phyloP scores from a whole-genome alignment of 352 stramenopile genomes.

The Phytophthora agathidicida region DNA sequence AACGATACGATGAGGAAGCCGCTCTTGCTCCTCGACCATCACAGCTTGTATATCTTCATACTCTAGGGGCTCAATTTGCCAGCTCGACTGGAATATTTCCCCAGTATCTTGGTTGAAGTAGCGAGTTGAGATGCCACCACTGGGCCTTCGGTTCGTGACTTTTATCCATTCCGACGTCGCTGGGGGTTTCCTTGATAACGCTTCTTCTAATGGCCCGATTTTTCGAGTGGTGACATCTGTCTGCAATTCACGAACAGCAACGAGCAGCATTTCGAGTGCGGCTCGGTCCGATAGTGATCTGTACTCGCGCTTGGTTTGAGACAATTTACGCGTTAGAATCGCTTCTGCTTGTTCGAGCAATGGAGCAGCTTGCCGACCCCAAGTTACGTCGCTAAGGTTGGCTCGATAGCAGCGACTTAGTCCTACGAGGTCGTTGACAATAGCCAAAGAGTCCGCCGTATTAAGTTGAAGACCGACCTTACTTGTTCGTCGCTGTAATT shows the following conservation, averaged over 20 bases:
- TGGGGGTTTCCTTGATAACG: slow-evolving; percentile 38
- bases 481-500: slow-evolving; percentile 24
- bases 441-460: slow-evolving; percentile 12
- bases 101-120: slow-evolving; percentile 80
- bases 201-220: slow-evolving; percentile 31
- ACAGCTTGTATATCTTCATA: slow-evolving; percentile 50
- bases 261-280: slow-evolving; percentile 25
- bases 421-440: slow-evolving; percentile 38
- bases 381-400: slow-evolving; percentile 26
- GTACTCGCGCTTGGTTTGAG: slow-evolving; percentile 16
- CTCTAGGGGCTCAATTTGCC: slow-evolving; percentile 52
- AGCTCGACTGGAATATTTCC: slow-evolving; percentile 26
- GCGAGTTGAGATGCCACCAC: slow-evolving; percentile 4
- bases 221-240: slow-evolving; percentile 1
- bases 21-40: slow-evolving; percentile 26
- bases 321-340: slow-evolving; percentile 19
- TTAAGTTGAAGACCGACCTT: slow-evolving; percentile 17
- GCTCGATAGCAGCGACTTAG: slow-evolving; percentile 51
- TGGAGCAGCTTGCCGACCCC: slow-evolving; percentile 17
- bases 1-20: slow-evolving; percentile 46
- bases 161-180: slow-evolving; percentile 70
- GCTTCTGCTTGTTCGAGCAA: slow-evolving; percentile 27
- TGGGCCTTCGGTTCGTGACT: slow-evolving; percentile 19
- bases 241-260: slow-evolving; percentile 14
- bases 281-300: slow-evolving; percentile 3